Evolutionary conservation across 306 rosid genomes (phyloP).

Genomic region (Leucaena leucocephala): DNA sequence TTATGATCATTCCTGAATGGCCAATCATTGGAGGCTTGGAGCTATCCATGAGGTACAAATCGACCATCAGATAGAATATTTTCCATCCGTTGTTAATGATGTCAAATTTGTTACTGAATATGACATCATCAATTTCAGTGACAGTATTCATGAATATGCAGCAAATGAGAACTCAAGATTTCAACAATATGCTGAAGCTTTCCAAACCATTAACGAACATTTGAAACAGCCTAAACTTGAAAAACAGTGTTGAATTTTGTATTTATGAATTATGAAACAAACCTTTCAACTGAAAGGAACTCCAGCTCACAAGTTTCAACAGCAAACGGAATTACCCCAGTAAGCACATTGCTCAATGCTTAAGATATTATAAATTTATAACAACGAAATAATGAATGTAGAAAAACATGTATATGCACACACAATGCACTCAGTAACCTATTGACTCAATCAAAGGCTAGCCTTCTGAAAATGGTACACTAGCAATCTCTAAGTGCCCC

Average conservation of each 20-base stretch:
- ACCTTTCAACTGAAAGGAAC: constrained; percentile 9
- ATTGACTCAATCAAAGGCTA: background rate
- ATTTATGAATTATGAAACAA: background rate
- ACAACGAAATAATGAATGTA: constrained; percentile 11
- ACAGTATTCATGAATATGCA: constrained; percentile 1
- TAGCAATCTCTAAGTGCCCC: constrained; percentile 16
- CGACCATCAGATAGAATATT: background rate
- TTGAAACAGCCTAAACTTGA: constrained; percentile 6
- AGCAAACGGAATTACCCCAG: background rate
- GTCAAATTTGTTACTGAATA: constrained; percentile 8
- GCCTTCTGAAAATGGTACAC: constrained; percentile 16
- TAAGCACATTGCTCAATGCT: constrained; percentile 3
- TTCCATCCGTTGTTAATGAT: constrained; percentile 5
- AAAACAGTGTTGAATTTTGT: constrained; percentile 13
- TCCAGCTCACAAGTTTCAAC: background rate
- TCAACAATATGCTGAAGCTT: background rate
- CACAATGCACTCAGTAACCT: background rate
- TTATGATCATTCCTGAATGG: background rate
- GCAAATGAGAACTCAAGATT: constrained; percentile 9
- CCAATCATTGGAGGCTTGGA: background rate
- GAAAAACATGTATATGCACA: background rate
- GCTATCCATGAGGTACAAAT: constrained; percentile 1
- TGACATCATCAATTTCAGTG: constrained; percentile 10
- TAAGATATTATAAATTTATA: background rate
- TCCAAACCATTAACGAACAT: background rate